These are phyloP conservation scores for Euphrasia confusa DNA, from an alignment of 257 asterid genomes.

Conservation along the genomic window DNA sequence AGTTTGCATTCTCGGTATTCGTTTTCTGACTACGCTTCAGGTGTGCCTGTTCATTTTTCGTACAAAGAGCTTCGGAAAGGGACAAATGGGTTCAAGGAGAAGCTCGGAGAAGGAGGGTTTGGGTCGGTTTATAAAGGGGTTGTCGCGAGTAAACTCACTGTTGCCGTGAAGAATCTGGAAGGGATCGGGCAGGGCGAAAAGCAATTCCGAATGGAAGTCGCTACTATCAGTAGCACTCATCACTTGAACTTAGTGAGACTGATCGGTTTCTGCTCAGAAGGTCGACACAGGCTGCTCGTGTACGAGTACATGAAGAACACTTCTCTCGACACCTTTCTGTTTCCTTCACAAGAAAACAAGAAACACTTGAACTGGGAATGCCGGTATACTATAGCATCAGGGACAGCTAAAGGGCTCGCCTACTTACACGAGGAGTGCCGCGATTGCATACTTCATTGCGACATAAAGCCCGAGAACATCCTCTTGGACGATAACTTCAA, in stretches of 20 bases:
- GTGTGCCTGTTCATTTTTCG: slow-evolving; percentile 81
- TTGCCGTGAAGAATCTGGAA: slow-evolving; percentile 73
- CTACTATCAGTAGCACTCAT: slow-evolving; percentile 85
- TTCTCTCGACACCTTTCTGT: slow-evolving; percentile 68
- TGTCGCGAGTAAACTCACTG: slow-evolving; percentile 54
- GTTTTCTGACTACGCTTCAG: slow-evolving; percentile 74
- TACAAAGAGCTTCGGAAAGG: slow-evolving; percentile 64
- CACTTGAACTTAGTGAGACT: slow-evolving; percentile 82
- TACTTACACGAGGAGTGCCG: slow-evolving; percentile 92
- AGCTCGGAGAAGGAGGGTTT: slow-evolving; percentile 84
- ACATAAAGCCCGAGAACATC: slow-evolving; percentile 86
- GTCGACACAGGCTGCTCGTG: slow-evolving; percentile 64
- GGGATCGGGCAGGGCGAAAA: slow-evolving; percentile 90
- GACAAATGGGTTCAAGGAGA: slow-evolving; percentile 73
- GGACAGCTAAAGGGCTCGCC: slow-evolving; percentile 74
- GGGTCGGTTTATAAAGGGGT: slow-evolving; percentile 74
- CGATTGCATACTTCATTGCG: slow-evolving; percentile 86
- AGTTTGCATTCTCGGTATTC: slow-evolving; percentile 43
- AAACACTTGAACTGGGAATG: slow-evolving; percentile 66
- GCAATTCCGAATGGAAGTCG: slow-evolving; percentile 90
- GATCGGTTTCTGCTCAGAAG: slow-evolving; percentile 87
- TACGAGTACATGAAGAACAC: slow-evolving; percentile 77
- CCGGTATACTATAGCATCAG: slow-evolving; percentile 63
- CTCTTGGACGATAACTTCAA: slow-evolving; percentile 69
- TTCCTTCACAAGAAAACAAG: slow-evolving; percentile 44